Percentiles rank a stretch among this genome's conserved stretches.
These are phyloP conservation scores for Thymus mandschuricus DNA, from an alignment of 257 asterid species.

Conservation along the genomic window DNA sequence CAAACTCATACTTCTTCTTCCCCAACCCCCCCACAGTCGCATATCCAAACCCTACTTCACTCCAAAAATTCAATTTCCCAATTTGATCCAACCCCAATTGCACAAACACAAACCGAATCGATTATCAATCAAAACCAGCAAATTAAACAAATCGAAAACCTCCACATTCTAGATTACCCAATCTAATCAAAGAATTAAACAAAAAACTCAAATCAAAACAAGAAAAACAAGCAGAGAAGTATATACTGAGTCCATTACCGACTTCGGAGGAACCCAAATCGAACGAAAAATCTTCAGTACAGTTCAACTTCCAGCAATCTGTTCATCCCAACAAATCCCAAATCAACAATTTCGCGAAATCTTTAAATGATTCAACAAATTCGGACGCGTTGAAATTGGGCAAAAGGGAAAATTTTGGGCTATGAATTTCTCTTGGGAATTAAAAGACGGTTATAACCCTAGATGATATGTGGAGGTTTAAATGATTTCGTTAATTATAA, in stretches of 20 bases:
- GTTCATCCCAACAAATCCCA: constrained; percentile 9
- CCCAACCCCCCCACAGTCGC: constrained; percentile 16
- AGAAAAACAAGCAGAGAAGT: background rate
- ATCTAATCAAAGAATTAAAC: constrained; percentile 8
- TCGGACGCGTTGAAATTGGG: constrained; percentile 41
- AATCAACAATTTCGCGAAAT: constrained; percentile 3
- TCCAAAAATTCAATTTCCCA: background rate
- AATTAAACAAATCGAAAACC: constrained; percentile 21
- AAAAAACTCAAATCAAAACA: background rate
- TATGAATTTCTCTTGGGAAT: background rate
- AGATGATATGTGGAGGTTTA: constrained; percentile 1
- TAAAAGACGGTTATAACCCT: constrained; percentile 32
- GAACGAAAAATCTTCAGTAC: constrained; percentile 18
- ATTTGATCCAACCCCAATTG: constrained; percentile 27
- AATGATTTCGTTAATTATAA: background rate
- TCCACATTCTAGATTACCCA: constrained; percentile 16
- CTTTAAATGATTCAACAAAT: constrained; percentile 16
- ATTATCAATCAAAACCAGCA: constrained; percentile 23
- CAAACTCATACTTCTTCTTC: constrained; percentile 21
- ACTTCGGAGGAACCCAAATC: constrained; percentile 33
- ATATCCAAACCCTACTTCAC: constrained; percentile 4
- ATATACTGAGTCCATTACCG: constrained; percentile 30
- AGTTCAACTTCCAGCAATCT: constrained; percentile 14
- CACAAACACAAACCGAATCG: constrained; percentile 7
- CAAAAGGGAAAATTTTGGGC: constrained; percentile 21